These are phyloP conservation scores for Cordyceps tenuipes DNA, from an alignment of 2,329 filamentous ascomycete species.

Conservation along the genomic window DNA sequence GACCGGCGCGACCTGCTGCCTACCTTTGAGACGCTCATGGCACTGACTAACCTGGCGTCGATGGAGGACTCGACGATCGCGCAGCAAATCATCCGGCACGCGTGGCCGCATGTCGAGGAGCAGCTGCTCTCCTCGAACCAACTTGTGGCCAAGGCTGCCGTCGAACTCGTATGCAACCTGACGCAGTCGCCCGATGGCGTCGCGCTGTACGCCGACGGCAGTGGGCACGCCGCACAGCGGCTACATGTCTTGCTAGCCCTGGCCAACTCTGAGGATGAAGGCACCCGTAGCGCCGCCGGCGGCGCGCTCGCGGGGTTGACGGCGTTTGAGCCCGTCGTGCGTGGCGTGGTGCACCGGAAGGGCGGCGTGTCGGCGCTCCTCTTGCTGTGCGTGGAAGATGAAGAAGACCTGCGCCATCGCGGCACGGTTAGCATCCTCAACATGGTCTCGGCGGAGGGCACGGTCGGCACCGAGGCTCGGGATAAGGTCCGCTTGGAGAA, in stretches of 20 bases:
- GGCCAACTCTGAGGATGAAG: constrained; percentile 73
- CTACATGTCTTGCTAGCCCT: constrained; percentile 81
- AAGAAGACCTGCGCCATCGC: constrained; percentile 59
- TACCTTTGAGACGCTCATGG: constrained; percentile 82
- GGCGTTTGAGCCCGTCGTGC: constrained; percentile 65
- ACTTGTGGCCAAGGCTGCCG: constrained; percentile 71
- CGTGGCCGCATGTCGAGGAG: constrained; percentile 74
- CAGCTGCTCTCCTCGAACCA: constrained; percentile 68
- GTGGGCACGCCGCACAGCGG: constrained; percentile 59
- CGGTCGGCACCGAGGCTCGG: constrained; percentile 52
- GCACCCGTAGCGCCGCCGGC: constrained; percentile 74
- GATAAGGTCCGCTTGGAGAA: constrained; percentile 52
- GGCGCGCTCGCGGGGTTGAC: constrained; percentile 83
- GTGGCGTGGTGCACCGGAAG: constrained; percentile 60
- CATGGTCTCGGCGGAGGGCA: constrained; percentile 58
- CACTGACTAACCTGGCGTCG: constrained; percentile 87
- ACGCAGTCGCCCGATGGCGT: constrained; percentile 61
- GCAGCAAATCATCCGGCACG: constrained; percentile 60
- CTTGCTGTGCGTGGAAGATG: constrained; percentile 66
- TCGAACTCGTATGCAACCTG: constrained; percentile 88
- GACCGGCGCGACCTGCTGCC: constrained; percentile 73
- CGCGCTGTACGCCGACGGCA: constrained; percentile 59
- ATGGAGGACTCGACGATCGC: constrained; percentile 62
- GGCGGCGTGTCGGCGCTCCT: constrained; percentile 71
- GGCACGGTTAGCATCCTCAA: constrained; percentile 71